Base-by-base conservation (phyloP, 768 basidiomycete genomes). In the Termitomyces sp. region DNA sequence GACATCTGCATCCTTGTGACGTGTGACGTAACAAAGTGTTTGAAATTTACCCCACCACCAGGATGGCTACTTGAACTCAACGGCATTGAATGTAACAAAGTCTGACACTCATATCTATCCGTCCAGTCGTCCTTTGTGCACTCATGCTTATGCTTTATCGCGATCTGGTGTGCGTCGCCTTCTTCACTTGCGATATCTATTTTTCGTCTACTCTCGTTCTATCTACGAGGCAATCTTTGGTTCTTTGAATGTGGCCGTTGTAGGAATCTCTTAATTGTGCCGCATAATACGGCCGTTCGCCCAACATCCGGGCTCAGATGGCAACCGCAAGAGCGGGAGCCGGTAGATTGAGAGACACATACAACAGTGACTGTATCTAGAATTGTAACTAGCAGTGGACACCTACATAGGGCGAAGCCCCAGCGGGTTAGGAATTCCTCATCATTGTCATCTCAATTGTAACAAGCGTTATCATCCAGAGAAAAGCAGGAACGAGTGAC, bases 171-270 rank as follows among this genome's bases (percentile, higher is more conserved):
- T 87, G 0, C 79, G 79, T 5, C 78, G 80, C n/a, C 72, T 90
- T 18, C 74, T 76, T 14, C 79, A 87, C 63, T 74, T 90, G 24
- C 79, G 75, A 0, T 73, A 87, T 60, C 76, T 85, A 1, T 79
- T 78, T 0, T 91, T 91, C 65, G 88, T 89, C 0, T 90, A 88
- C 63, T 89, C 88, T 16, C 82, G 90, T 8, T 85, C 88, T 0
- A 78, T 91, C 53, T 90, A 92, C 64, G 87, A 88, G 61, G 89
- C 87, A 2, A 71, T 85, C 75, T 83, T 5, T 88, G 87, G 86
- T 76, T 92, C 14, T 71, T 90, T 11, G 69, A 76, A 62, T 83
- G 74, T 55, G 75, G 77, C 8, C 74, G 82, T 45, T 61, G 90
- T 45, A 79, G 75, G 53, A 76, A 80, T 44, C 90, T 79, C 62